These are phyloP conservation scores for Parascedosporium putredinis DNA, from an alignment of 2,329 filamentous ascomycete genomes.

Conservation along the genomic window DNA sequence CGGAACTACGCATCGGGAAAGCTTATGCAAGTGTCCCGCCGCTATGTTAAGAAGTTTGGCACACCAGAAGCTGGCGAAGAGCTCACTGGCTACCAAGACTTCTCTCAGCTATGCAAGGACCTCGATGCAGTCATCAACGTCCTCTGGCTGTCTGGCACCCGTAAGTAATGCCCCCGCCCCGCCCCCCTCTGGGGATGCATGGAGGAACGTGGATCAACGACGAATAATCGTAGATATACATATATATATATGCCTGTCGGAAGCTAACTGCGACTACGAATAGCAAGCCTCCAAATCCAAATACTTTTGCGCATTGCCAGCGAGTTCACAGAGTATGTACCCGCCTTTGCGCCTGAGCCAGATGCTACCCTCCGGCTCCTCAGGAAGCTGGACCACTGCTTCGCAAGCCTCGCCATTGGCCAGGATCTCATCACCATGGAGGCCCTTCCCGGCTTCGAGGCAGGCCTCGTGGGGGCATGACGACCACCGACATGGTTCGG, in stretches of 20 bases:
- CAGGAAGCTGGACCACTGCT: constrained; percentile 72
- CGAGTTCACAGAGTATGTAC: constrained; percentile 60
- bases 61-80: constrained; percentile 33
- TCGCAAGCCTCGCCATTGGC: constrained; percentile 63
- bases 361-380: constrained; percentile 60
- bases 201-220: too few species aligned
- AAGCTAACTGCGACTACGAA: constrained; percentile 12
- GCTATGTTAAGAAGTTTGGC: constrained; percentile 50
- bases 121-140: constrained; percentile 67
- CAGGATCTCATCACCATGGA: constrained; percentile 55
- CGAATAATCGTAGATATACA: too few species aligned
- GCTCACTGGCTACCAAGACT: constrained; percentile 44
- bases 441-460: constrained; percentile 59
- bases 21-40: constrained; percentile 42
- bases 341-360: constrained; percentile 54
- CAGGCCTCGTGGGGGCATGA: constrained; percentile 55
- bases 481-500: constrained; percentile 74
- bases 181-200: too few species aligned
- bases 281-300: constrained; percentile 70
- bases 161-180: constrained; percentile 41
- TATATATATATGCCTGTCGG: too few species aligned
- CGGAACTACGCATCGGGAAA: constrained; percentile 45
- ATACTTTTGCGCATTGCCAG: constrained; percentile 72
- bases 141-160: constrained; percentile 79
- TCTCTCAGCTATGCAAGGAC: constrained; percentile 63